Evolutionary conservation across 345 rosid species (phyloP).

Genomic region (Populus euphratica): DNA sequence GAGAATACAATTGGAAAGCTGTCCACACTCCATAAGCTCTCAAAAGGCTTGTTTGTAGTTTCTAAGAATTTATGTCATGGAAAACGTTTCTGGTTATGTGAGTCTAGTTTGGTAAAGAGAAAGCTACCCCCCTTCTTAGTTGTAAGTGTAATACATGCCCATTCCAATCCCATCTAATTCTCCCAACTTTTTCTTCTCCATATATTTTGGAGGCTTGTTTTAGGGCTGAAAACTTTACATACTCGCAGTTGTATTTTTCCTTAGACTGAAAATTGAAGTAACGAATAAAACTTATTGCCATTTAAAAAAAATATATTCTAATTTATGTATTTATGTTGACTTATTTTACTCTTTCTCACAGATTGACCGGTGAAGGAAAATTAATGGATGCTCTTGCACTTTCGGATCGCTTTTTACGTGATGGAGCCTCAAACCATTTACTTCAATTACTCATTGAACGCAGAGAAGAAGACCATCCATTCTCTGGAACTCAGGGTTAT

Average conservation of each 20-base stretch:
- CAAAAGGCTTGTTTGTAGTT: neutral
- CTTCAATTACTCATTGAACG: conserved; percentile 79
- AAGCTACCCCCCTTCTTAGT: neutral
- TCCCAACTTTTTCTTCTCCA: neutral
- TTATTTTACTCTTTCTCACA: conserved; percentile 21
- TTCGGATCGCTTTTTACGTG: conserved; percentile 87
- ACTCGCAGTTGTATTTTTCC: neutral
- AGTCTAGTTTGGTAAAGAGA: neutral
- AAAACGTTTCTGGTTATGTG: neutral
- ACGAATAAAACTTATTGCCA: neutral
- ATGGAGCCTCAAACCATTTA: conserved; percentile 84
- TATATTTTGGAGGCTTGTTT: neutral
- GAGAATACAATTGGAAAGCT: neutral
- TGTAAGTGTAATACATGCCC: neutral
- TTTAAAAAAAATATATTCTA: no score
- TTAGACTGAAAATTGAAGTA: neutral
- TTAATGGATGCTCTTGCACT: conserved; percentile 94
- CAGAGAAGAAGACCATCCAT: conserved; percentile 58
- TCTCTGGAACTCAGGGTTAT: conserved; percentile 51
- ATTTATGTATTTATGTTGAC: neutral
- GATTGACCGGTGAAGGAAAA: conserved; percentile 86
- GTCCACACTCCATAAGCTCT: conserved; percentile 1
- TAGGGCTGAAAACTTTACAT: neutral
- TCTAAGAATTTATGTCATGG: neutral
- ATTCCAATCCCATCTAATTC: neutral